phyloP scores from a whole-genome alignment of 352 stramenopile genomes.

The Phytophthora cajani region DNA sequence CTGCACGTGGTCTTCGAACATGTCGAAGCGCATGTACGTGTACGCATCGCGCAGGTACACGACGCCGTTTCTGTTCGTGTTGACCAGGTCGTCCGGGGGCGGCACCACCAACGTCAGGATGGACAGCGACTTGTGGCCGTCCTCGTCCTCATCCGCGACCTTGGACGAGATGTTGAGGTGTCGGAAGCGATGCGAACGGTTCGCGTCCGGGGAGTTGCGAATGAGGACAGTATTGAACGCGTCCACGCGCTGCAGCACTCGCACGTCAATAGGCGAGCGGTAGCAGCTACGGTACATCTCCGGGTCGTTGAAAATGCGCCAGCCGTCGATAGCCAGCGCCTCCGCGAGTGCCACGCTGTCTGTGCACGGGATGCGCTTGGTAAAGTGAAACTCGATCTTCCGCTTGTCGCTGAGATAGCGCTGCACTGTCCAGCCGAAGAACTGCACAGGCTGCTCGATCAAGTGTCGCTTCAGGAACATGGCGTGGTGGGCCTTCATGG shows the following conservation, averaged over 20 bases:
- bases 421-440: constrained; percentile 55
- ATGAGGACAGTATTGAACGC: constrained; percentile 45
- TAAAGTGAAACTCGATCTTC: constrained; percentile 54
- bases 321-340: constrained; percentile 35
- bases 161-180: constrained; percentile 50
- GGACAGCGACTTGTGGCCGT: constrained; percentile 33
- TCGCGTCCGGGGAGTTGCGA: constrained; percentile 46
- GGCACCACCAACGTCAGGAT: constrained; percentile 43
- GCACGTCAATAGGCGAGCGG: constrained; percentile 41
- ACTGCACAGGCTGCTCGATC: constrained; percentile 27
- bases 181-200: constrained; percentile 40
- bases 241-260: constrained; percentile 49
- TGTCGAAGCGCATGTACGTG: constrained; percentile 57
- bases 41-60: constrained; percentile 47
- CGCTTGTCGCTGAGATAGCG: constrained; percentile 31
- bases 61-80: constrained; percentile 40
- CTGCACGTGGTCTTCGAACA: constrained; percentile 43
- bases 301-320: constrained; percentile 45
- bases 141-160: constrained; percentile 37
- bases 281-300: constrained; percentile 47
- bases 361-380: constrained; percentile 33
- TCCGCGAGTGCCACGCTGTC: constrained; percentile 31
- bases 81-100: constrained; percentile 32
- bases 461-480: constrained; percentile 28
- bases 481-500: constrained; percentile 34